phyloP scores from a whole-genome alignment of 768 basidiomycete species.

The Mycena leptocephala region DNA sequence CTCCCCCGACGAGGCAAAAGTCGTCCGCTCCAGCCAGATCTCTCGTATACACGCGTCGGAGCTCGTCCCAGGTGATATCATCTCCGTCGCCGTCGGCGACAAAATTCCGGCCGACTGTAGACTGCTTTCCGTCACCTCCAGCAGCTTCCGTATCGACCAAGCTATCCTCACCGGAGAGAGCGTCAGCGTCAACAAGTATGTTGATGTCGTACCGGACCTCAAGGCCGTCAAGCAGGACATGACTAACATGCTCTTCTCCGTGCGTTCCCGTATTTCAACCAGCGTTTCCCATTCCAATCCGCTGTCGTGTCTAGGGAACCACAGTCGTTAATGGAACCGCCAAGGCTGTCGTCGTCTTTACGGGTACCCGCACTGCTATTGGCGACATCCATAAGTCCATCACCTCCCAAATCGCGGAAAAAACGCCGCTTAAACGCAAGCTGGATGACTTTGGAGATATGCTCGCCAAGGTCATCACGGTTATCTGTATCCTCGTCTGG shows the following conservation, averaged over 20 bases:
- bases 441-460: slow-evolving; percentile 98
- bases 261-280: slow-evolving; percentile 52
- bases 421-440: slow-evolving; percentile 97
- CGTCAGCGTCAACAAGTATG: slow-evolving; percentile 87
- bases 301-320: slow-evolving; percentile 75
- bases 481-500: slow-evolving; percentile 98
- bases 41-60: slow-evolving; percentile 87
- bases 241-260: slow-evolving; percentile 96
- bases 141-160: slow-evolving; percentile 96
- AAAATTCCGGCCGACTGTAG: slow-evolving; percentile 97
- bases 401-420: slow-evolving; percentile 92
- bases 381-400: slow-evolving; percentile 99
- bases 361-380: slow-evolving; percentile 91
- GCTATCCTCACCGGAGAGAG: slow-evolving; percentile 98
- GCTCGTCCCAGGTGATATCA: slow-evolving; percentile 95
- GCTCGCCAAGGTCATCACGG: slow-evolving; percentile 97
- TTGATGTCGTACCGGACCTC: slow-evolving; percentile 76
- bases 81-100: slow-evolving; percentile 94
- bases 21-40: slow-evolving; percentile 80
- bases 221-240: slow-evolving; percentile 98
- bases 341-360: slow-evolving; percentile 89
- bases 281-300: neutral
- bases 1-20: slow-evolving; percentile 96
- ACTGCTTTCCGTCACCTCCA: slow-evolving; percentile 90
- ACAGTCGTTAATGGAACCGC: slow-evolving; percentile 96